Evolutionary conservation across 805 yeast species (phyloP).

Genomic region (Metschnikowia dekortorum): DNA sequence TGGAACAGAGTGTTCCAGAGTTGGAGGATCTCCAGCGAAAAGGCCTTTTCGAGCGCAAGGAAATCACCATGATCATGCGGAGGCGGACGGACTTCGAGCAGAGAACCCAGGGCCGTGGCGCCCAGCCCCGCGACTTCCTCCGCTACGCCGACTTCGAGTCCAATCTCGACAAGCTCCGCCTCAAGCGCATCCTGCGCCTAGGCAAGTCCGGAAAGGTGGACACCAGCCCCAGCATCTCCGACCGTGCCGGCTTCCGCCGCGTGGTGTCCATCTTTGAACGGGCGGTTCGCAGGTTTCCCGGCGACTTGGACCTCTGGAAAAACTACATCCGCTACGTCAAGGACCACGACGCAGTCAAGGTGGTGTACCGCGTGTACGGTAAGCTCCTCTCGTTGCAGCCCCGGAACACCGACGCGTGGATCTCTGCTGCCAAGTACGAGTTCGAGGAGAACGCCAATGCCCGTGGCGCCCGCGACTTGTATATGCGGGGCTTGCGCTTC

Average conservation of each 20-base stretch:
- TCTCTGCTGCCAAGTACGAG: slow-evolving; percentile 91
- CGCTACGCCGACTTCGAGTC: slow-evolving; percentile 77
- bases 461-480: slow-evolving; percentile 78
- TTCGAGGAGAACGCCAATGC: slow-evolving; percentile 85
- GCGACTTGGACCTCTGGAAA: slow-evolving; percentile 74
- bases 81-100: slow-evolving; percentile 95
- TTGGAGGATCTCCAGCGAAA: slow-evolving; percentile 79
- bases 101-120: slow-evolving; percentile 77
- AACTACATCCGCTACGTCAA: slow-evolving; percentile 67
- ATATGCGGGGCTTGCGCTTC: slow-evolving; percentile 81
- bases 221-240: slow-evolving; percentile 63
- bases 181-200: slow-evolving; percentile 64
- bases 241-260: slow-evolving; percentile 82
- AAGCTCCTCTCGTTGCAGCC: slow-evolving; percentile 83
- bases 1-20: slow-evolving; percentile 81
- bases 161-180: slow-evolving; percentile 72
- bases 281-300: slow-evolving; percentile 75
- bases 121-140: slow-evolving; percentile 70
- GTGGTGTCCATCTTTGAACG: slow-evolving; percentile 80
- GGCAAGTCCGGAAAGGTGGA: slow-evolving; percentile 53
- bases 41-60: slow-evolving; percentile 77
- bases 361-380: slow-evolving; percentile 71
- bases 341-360: slow-evolving; percentile 61
- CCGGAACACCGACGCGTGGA: slow-evolving; percentile 86
- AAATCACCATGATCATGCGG: slow-evolving; percentile 81